Evolutionary conservation across 2,329 filamentous ascomycete species (phyloP).

Genomic region (Didymosphaeria variabile): DNA sequence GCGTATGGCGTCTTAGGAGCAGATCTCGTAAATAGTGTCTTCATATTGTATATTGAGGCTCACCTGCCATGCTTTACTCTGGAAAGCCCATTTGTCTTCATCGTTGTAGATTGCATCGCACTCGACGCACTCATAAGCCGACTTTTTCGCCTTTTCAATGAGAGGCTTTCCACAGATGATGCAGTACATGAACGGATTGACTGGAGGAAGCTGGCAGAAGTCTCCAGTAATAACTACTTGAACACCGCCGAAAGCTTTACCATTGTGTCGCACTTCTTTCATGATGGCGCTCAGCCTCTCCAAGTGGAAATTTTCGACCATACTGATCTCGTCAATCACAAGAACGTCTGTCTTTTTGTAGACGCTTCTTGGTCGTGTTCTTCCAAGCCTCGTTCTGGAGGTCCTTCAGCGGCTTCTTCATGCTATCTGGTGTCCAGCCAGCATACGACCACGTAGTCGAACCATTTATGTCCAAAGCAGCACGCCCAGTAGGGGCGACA

Average conservation of each 20-base stretch:
- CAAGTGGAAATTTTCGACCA: conserved; percentile 67
- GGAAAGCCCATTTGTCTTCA: conserved; percentile 69
- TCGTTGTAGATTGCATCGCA: conserved; percentile 54
- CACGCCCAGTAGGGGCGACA: conserved; percentile 67
- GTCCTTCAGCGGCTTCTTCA: conserved; percentile 53
- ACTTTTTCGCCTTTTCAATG: conserved; percentile 23
- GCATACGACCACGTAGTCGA: conserved; percentile 66
- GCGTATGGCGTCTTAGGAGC: not conserved
- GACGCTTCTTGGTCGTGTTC: conserved; percentile 47
- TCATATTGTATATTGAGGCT: not conserved
- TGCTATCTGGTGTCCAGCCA: conserved; percentile 61
- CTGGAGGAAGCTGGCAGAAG: conserved; percentile 60
- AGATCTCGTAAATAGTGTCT: not conserved
- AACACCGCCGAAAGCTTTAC: conserved; percentile 56
- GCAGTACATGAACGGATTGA: conserved; percentile 65
- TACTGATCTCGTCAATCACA: conserved; percentile 72
- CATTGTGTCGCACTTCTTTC: conserved; percentile 48
- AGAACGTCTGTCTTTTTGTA: conserved; percentile 61
- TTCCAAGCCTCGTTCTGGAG: conserved; percentile 46
- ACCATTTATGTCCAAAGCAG: conserved; percentile 66
- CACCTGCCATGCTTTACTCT: conserved; percentile 61
- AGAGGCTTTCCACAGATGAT: conserved; percentile 57
- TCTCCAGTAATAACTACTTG: conserved; percentile 68
- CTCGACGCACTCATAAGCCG: conserved; percentile 28
- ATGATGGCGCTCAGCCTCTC: conserved; percentile 59